These are phyloP conservation scores for Escovopsis weberi DNA, from an alignment of 2,329 filamentous ascomycete genomes.

Conservation along the genomic window DNA sequence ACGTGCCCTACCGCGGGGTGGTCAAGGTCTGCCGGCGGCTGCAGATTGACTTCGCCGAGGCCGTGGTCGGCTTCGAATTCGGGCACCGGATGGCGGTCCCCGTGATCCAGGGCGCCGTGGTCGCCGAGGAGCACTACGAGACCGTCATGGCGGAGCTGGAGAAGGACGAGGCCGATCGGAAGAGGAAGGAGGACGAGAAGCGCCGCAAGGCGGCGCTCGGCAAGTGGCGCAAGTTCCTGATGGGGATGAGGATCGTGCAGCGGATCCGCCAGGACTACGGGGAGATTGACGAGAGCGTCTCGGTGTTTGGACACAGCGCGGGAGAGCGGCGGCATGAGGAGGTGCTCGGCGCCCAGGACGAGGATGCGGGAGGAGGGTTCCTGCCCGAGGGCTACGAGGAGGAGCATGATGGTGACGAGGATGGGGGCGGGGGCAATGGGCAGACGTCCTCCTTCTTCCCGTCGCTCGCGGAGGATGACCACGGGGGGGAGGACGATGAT, in stretches of 20 bases:
- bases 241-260: constrained; percentile 70
- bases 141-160: constrained; percentile 64
- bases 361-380: constrained; percentile 46
- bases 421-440: constrained; percentile 6
- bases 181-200: constrained; percentile 72
- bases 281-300: constrained; percentile 35
- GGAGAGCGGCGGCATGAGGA: constrained; percentile 5
- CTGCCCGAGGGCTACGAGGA: constrained; percentile 41
- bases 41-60: constrained; percentile 80
- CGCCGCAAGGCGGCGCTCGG: constrained; percentile 56
- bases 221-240: constrained; percentile 76
- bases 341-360: constrained; percentile 20
- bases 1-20: constrained; percentile 66
- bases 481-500: constrained; percentile 18
- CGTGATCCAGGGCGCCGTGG: constrained; percentile 77
- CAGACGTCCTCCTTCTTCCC: constrained; percentile 35
- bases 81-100: constrained; percentile 89
- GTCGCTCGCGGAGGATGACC: constrained; percentile 27
- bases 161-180: constrained; percentile 60
- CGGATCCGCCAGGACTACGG: constrained; percentile 67
- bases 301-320: constrained; percentile 39
- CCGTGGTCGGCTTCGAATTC: constrained; percentile 93
- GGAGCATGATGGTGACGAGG: constrained; percentile 23
- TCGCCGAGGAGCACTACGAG: constrained; percentile 66
- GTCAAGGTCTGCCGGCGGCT: constrained; percentile 72